Conservation (phyloP, 2,329 filamentous ascomycete genomes). For the Ascochyta koolunga region DNA sequence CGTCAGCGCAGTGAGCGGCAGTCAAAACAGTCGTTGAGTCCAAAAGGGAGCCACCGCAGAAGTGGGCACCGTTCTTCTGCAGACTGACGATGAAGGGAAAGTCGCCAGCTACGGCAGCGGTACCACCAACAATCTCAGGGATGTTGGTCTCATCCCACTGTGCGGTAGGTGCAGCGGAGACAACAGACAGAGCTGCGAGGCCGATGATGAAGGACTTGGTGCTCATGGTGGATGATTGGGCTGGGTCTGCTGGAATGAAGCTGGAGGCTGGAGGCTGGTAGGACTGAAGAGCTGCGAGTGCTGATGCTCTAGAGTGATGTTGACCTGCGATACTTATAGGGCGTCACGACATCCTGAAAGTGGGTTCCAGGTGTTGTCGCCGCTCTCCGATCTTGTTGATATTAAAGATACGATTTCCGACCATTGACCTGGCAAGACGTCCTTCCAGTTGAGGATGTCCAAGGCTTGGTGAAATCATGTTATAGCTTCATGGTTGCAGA, state of each 20-base stretch:
- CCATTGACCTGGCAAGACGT: background rate
- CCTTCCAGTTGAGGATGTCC: background rate
- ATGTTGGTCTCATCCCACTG: conserved; percentile 15
- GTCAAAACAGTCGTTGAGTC: conserved; percentile 35
- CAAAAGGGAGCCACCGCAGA: conserved; percentile 36
- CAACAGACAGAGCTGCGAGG: conserved; percentile 28
- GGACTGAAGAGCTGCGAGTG: background rate
- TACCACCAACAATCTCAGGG: background rate
- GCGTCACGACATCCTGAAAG: background rate
- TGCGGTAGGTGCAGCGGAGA: conserved; percentile 26
- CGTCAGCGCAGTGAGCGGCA: conserved; percentile 31
- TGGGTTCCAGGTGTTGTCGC: background rate
- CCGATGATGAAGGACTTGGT: conserved; percentile 26
- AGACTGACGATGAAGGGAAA: conserved; percentile 27
- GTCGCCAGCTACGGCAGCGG: background rate
- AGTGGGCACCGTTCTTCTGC: conserved; percentile 11
- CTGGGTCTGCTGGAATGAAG: background rate
- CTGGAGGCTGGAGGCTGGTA: background rate
- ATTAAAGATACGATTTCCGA: background rate
- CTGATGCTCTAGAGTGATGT: background rate
- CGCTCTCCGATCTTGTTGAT: background rate
- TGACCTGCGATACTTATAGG: background rate
- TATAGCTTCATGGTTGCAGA: background rate
- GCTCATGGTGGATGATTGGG: conserved; percentile 18
- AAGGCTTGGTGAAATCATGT: conserved; percentile 1